Percentiles rank a stretch among this genome's conserved stretches.
These are phyloP conservation scores for Metschnikowia proteae DNA, from an alignment of 805 yeast genomes.

Conservation along the genomic window DNA sequence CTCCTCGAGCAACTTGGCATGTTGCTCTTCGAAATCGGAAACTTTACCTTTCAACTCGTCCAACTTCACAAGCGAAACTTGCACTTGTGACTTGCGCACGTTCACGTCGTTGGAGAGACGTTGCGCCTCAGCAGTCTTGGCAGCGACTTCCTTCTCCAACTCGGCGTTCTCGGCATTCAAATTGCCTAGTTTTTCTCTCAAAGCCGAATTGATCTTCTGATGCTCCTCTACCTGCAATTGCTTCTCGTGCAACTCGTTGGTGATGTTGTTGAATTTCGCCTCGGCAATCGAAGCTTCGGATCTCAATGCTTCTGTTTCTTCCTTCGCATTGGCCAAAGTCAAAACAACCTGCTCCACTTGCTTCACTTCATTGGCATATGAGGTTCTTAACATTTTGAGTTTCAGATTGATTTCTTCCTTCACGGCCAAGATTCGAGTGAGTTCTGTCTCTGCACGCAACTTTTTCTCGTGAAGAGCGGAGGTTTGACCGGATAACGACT, in stretches of 20 bases:
- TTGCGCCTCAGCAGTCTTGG: conserved; percentile 50
- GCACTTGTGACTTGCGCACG: conserved; percentile 68
- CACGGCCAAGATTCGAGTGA: conserved; percentile 59
- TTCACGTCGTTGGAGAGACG: conserved; percentile 61
- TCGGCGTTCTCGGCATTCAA: conserved; percentile 65
- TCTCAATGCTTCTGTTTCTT: conserved; percentile 65
- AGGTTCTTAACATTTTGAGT: conserved; percentile 57
- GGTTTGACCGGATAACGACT: conserved; percentile 73
- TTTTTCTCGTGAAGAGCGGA: conserved; percentile 66
- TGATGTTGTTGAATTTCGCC: conserved; percentile 70
- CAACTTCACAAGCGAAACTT: conserved; percentile 51
- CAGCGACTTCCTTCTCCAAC: conserved; percentile 52
- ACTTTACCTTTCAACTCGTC: conserved; percentile 34
- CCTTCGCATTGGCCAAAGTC: conserved; percentile 52
- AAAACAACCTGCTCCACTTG: conserved; percentile 72
- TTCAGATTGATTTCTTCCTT: conserved; percentile 74
- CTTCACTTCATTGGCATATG: conserved; percentile 75
- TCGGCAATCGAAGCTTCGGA: conserved; percentile 74
- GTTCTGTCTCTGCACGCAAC: conserved; percentile 70
- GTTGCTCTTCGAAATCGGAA: conserved; percentile 23
- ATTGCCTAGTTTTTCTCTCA: conserved; percentile 65
- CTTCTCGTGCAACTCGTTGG: conserved; percentile 57
- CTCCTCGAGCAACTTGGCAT: conserved; percentile 15
- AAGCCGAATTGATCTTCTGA: conserved; percentile 60
- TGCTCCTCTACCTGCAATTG: conserved; percentile 59